Conservation (phyloP, 106 monocot genomes). For the Dioscorea alata region DNA sequence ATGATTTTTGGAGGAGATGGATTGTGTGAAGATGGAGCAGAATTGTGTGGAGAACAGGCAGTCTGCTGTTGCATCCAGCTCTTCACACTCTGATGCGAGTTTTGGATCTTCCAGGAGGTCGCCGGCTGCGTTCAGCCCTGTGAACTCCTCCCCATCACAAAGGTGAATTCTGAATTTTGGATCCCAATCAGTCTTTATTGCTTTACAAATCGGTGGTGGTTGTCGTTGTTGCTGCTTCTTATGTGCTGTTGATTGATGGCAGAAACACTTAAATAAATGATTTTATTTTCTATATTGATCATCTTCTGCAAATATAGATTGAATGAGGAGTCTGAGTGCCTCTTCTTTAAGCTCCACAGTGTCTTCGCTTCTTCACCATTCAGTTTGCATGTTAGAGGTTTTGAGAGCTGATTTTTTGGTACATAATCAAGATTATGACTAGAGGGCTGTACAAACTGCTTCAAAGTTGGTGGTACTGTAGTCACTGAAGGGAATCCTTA, state of each 20-base stretch:
- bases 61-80: conserved; percentile 42
- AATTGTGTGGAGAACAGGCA: conserved; percentile 82
- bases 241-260: no score
- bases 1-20: conserved; percentile 22
- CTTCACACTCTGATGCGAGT: conserved; percentile 53
- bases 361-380: not conserved
- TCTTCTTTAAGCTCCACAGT: no score
- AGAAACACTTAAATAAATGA: no score
- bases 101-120: conserved; percentile 36
- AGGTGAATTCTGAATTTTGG: conserved; percentile 20
- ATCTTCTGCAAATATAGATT: not conserved
- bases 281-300: not conserved
- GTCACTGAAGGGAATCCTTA: no score
- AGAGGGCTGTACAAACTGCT: no score
- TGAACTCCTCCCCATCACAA: conserved; percentile 29
- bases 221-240: not conserved
- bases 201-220: no score
- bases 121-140: conserved; percentile 34
- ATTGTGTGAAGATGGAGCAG: conserved; percentile 38
- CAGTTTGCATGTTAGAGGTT: no score
- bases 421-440: no score
- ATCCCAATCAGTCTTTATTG: not conserved
- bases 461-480: no score
- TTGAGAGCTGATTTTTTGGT: no score
- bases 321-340: not conserved